phyloP scores from a whole-genome alignment of 257 asterid genomes.

The Cinchona pubescens region DNA sequence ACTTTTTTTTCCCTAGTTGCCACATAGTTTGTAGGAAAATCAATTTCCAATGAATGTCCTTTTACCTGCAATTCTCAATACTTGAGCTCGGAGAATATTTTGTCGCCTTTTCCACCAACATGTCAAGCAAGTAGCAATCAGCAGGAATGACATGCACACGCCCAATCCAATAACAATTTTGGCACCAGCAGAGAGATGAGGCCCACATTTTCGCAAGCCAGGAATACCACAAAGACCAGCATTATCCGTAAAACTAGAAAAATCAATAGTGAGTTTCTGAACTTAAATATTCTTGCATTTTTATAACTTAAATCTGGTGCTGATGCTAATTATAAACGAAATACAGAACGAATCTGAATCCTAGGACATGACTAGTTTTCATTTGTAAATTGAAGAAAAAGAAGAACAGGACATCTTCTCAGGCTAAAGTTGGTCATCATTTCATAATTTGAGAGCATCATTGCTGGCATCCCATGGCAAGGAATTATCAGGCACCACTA shows the following conservation, averaged over 20 bases:
- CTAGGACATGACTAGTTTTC: not conserved
- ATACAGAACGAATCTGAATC: not conserved
- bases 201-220: constrained; percentile 72
- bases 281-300: constrained; percentile 5
- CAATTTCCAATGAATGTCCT: constrained; percentile 12
- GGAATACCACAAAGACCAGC: constrained; percentile 95
- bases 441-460: not conserved
- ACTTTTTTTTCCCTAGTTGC: not conserved
- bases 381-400: not conserved
- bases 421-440: not conserved
- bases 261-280: constrained; percentile 21
- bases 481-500: not conserved
- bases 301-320: no score
- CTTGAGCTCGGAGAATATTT: constrained; percentile 85
- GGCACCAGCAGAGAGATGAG: constrained; percentile 76
- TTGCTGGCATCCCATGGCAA: not conserved
- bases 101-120: constrained; percentile 97
- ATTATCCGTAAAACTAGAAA: constrained; percentile 88
- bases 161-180: constrained; percentile 73
- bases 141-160: constrained; percentile 44
- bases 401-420: no score
- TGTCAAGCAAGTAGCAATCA: constrained; percentile 59
- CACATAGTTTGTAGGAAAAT: not conserved
- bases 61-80: constrained; percentile 89
- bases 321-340: not conserved